A percentile compares a stretch with the other conserved stretches of the same genome.
phyloP scores from a whole-genome alignment of 108 stramenopile species.

The Skeletonema marinoi region DNA sequence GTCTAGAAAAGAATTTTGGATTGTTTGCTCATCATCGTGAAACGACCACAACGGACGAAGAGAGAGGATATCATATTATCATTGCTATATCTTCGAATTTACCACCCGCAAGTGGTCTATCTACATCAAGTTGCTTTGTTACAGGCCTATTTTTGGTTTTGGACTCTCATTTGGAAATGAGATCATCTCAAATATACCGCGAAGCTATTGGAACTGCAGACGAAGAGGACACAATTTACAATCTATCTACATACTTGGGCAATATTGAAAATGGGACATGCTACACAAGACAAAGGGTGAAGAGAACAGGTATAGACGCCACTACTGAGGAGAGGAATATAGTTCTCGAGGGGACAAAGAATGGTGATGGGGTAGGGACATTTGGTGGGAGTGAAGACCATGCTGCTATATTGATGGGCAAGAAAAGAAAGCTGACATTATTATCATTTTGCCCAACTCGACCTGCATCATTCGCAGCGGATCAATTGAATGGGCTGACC shows the following conservation, averaged over 20 bases:
- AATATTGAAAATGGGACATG: constrained; percentile 32
- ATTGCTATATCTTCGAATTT: constrained; percentile 25
- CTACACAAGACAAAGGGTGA: background rate
- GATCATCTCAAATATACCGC: constrained; percentile 6
- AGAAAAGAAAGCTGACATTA: constrained; percentile 1
- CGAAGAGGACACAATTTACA: background rate
- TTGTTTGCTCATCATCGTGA: background rate
- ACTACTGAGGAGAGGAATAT: background rate
- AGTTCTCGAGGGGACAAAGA: constrained; percentile 21
- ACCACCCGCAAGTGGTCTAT: constrained; percentile 30
- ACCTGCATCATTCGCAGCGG: constrained; percentile 7
- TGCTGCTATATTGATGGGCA: constrained; percentile 26
- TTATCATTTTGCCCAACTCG: constrained; percentile 31
- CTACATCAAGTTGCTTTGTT: constrained; percentile 30
- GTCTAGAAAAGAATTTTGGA: constrained; percentile 29
- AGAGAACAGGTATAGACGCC: background rate
- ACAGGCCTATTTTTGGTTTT: constrained; percentile 24
- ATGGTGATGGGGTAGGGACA: constrained; percentile 28
- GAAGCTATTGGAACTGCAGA: constrained; percentile 19
- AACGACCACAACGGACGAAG: background rate
- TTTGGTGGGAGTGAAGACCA: constrained; percentile 41
- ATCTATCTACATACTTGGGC: constrained; percentile 32
- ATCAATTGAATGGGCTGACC: background rate
- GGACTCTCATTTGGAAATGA: constrained; percentile 7
- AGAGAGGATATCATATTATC: constrained; percentile 6